These are phyloP conservation scores for Talaromyces sp. DNA, from an alignment of 2,329 filamentous ascomycete genomes.

Conservation along the genomic window DNA sequence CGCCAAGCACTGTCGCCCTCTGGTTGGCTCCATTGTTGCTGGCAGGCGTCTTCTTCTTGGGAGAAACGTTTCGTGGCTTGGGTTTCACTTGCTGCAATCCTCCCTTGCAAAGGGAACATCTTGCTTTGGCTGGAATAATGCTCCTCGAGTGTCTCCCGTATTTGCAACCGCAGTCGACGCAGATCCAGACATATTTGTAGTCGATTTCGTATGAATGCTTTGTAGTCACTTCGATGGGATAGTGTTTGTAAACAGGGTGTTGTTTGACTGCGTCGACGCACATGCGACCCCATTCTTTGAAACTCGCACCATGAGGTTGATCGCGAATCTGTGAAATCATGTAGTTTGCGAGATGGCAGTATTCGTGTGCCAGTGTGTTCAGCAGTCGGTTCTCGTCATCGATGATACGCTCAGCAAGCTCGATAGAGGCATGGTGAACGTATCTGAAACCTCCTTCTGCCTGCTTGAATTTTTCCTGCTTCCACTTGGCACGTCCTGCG, in stretches of 20 bases:
- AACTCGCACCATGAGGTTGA: conserved; percentile 79
- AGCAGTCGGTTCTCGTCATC: conserved; percentile 72
- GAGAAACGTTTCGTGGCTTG: conserved; percentile 49
- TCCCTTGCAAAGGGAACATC: conserved; percentile 74
- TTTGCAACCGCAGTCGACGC: conserved; percentile 64
- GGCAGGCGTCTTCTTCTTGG: conserved; percentile 6
- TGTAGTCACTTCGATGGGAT: conserved; percentile 74
- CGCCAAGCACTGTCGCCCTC: background rate
- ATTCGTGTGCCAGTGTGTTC: conserved; percentile 94
- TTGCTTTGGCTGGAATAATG: conserved; percentile 69
- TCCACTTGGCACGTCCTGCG: conserved; percentile 69
- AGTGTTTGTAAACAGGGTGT: conserved; percentile 58
- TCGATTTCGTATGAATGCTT: conserved; percentile 88
- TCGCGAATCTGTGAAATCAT: conserved; percentile 75
- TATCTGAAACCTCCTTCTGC: conserved; percentile 12
- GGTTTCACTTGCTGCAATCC: conserved; percentile 76
- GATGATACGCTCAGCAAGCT: conserved; percentile 86
- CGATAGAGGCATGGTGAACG: conserved; percentile 71
- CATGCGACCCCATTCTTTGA: conserved; percentile 66
- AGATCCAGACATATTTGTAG: conserved; percentile 89
- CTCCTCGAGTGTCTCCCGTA: conserved; percentile 85
- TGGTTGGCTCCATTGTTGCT: background rate
- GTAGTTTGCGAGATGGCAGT: conserved; percentile 90
- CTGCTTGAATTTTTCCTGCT: conserved; percentile 54
- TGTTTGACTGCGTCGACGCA: conserved; percentile 38